Base-by-base conservation (phyloP, 2,329 filamentous ascomycete species). In the Colletotrichum aenigma region DNA sequence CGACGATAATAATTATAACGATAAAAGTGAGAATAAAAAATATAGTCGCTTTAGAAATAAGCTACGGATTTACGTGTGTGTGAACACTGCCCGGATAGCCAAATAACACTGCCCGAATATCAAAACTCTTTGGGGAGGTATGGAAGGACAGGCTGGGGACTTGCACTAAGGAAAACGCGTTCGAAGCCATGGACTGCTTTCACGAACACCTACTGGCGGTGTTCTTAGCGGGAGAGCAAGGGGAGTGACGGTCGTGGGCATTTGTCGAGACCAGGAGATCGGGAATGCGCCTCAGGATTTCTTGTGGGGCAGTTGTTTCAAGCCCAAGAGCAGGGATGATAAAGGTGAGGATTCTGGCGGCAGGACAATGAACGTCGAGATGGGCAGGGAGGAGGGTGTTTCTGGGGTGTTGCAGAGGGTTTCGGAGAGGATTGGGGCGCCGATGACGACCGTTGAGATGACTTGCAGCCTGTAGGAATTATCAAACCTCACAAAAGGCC, bases 391-490 rank as follows among this genome's bases (percentile, higher is more conserved):
- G 36, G 36, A 43, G 8, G 36, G 36, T 16, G 34, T 8, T 36
- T 4, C 3, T 36, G 34, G 4, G 34, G 36, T 43, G 16, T 43
- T n/a, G 36, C 36, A 43, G 36, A 43, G 36, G 32, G 58, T 66
- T 6, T 36, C 77, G 1, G 76, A 76, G 66, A 70, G 58, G 36
- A 52, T 48, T 24, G 32, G 61, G 36, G 69, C 71, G 10, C 38
- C 56, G 9, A 71, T 76, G n/a, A 77, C 77, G 16, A 78, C 71
- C 66, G 68, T 79, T 6, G 43, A n/a, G n/a, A n/a, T n/a, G n/a
- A n/a, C n/a, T n/a, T 48, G n/a, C 43, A 4, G 43, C 43, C 43
- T 52, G 43, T 52, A 6, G n/a, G 18, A 21, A 10, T 0, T 13
- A 21, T 21, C n/a, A 21, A 52, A 7, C 43, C 43, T 52, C 43